Evolutionary conservation across 179 eudicot genomes (phyloP).

Genomic region (Drosera spatulata): DNA sequence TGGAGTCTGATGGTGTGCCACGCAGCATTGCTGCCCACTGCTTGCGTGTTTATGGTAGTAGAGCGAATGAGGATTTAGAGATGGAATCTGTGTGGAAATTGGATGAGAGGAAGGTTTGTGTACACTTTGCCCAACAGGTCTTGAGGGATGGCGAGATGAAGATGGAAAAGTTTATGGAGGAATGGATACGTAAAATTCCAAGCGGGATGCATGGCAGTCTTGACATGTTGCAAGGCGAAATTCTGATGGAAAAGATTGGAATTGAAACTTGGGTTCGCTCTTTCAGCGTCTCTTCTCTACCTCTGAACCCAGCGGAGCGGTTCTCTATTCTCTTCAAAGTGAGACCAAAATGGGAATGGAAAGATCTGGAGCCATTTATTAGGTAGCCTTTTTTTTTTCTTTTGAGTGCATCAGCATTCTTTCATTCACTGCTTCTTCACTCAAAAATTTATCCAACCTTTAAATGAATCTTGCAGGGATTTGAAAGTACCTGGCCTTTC

Average conservation of each 20-base stretch:
- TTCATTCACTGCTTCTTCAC: neutral
- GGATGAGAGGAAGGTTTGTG: constrained; percentile 65
- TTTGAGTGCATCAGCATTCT: no score
- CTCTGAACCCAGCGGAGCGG: constrained; percentile 67
- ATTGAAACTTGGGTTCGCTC: constrained; percentile 57
- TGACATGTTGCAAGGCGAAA: constrained; percentile 84
- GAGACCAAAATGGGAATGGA: constrained; percentile 87
- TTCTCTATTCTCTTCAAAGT: constrained; percentile 62
- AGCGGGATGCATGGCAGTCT: constrained; percentile 48
- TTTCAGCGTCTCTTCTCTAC: constrained; percentile 73
- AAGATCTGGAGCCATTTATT: constrained; percentile 84
- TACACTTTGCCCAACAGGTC: constrained; percentile 64
- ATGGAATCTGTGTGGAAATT: constrained; percentile 38
- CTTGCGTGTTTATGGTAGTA: constrained; percentile 42
- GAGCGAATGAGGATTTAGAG: constrained; percentile 19
- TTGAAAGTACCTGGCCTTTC: constrained; percentile 86
- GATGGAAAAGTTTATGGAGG: constrained; percentile 56
- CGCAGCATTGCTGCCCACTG: constrained; percentile 47
- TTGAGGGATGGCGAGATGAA: constrained; percentile 53
- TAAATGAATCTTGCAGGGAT: constrained; percentile 38
- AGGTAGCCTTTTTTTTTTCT: constrained; percentile 27
- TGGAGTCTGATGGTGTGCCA: constrained; percentile 69
- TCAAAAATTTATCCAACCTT: neutral
- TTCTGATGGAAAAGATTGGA: constrained; percentile 71
- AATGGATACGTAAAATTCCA: constrained; percentile 61